These are phyloP conservation scores for Achlya hypogyna DNA, from an alignment of 352 stramenopile species.

Conservation along the genomic window DNA sequence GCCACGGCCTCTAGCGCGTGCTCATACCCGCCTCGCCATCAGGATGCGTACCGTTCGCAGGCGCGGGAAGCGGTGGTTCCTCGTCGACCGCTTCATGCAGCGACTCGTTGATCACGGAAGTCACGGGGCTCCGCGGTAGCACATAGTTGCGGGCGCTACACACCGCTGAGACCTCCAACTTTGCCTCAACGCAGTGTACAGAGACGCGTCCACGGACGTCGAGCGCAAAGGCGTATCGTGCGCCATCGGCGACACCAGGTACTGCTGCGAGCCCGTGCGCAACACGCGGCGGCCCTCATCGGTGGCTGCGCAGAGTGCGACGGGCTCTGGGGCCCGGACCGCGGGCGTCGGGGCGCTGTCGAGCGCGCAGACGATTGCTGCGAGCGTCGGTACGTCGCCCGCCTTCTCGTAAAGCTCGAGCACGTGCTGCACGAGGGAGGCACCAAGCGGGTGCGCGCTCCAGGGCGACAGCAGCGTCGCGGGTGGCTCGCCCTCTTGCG, in stretches of 20 bases:
- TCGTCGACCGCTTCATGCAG: not conserved
- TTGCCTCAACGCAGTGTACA: not conserved
- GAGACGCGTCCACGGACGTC: not conserved
- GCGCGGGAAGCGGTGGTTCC: not conserved
- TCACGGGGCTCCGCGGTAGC: not conserved
- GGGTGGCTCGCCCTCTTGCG: constrained; percentile 21
- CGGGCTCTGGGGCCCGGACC: not conserved
- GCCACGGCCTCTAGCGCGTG: not conserved
- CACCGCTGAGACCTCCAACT: not conserved
- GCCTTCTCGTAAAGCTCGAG: constrained; percentile 70
- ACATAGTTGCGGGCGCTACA: not conserved
- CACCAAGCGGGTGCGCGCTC: constrained; percentile 72
- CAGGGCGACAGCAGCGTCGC: constrained; percentile 36
- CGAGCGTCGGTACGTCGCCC: constrained; percentile 62
- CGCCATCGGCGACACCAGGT: not conserved
- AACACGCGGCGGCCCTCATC: not conserved
- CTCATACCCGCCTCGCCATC: not conserved
- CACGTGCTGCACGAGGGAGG: constrained; percentile 63
- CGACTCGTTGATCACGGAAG: not conserved
- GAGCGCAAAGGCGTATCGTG: not conserved
- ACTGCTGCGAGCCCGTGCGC: not conserved
- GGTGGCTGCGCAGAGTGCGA: not conserved
- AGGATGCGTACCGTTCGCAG: not conserved
- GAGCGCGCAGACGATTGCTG: constrained; percentile 68
- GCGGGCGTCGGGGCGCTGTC: not conserved